Percentiles rank a stretch among this genome's conserved stretches.
phyloP scores from a whole-genome alignment of 2,329 filamentous ascomycete genomes.

The Talaromyces funiculosus region DNA sequence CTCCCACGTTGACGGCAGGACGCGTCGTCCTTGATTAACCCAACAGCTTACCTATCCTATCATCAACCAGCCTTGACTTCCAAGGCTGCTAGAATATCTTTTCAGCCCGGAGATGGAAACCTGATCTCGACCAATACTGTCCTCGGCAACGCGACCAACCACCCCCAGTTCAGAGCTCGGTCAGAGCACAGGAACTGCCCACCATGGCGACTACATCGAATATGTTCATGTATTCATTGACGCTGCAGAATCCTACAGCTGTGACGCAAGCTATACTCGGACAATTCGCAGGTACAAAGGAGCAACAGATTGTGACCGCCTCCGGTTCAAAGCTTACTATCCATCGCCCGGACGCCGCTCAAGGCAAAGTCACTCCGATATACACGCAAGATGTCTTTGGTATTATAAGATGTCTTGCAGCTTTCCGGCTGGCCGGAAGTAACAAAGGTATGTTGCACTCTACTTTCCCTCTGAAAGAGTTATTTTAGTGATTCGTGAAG shows the following conservation, averaged over 20 bases:
- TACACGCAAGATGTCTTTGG: conserved; percentile 93
- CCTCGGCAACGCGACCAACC: conserved; percentile 14
- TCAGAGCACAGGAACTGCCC: conserved; percentile 25
- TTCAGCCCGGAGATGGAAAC: conserved; percentile 33
- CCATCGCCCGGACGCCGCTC: conserved; percentile 74
- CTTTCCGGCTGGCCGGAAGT: conserved; percentile 88
- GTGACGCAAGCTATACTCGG: conserved; percentile 87
- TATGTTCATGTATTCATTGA: conserved; percentile 98
- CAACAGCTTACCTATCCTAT: neutral
- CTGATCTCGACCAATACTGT: conserved; percentile 23
- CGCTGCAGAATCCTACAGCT: conserved; percentile 84
- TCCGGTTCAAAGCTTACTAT: conserved; percentile 86
- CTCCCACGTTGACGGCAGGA: conserved; percentile 4
- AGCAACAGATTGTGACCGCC: conserved; percentile 94
- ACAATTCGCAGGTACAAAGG: conserved; percentile 92
- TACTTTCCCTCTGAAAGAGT: conserved; percentile 28
- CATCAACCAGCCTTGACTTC: conserved; percentile 13
- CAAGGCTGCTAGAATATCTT: conserved; percentile 21
- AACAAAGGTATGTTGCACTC: conserved; percentile 71
- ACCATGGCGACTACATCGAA: conserved; percentile 94
- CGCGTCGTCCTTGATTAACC: conserved; percentile 9
- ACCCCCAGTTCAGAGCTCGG: conserved; percentile 7
- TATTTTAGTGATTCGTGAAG: conserved; percentile 69
- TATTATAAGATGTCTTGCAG: conserved; percentile 82
- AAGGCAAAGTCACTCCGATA: conserved; percentile 79